Conservation (phyloP, 1,139 yeast genomes). For the Dujonia santamariae region DNA sequence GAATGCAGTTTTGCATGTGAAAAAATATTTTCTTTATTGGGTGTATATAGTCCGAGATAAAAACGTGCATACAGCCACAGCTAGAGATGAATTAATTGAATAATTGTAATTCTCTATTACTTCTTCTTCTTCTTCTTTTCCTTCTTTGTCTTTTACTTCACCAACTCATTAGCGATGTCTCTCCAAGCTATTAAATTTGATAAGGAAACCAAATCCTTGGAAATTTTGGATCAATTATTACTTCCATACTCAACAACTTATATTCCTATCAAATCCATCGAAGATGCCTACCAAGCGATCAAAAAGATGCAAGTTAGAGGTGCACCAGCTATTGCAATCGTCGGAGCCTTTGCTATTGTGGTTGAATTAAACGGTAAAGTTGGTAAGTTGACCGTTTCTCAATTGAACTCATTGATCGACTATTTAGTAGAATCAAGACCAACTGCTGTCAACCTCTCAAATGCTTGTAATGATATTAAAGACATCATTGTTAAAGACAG, state of each 20-base stretch:
- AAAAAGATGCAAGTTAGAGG: constrained; percentile 94
- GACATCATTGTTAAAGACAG: constrained; percentile 29
- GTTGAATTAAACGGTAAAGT: constrained; percentile 30
- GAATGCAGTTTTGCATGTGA: too few relatives aligned
- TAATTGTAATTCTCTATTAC: too few relatives aligned
- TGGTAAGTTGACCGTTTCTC: constrained; percentile 14
- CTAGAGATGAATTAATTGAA: too few relatives aligned
- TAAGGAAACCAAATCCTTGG: constrained; percentile 40
- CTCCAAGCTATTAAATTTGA: constrained; percentile 73
- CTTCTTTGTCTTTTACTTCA: too few relatives aligned
- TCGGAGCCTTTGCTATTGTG: constrained; percentile 82
- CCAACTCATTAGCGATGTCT: too few relatives aligned
- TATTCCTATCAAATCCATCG: constrained; percentile 53
- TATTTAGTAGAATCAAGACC: constrained; percentile 79
- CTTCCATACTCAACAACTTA: constrained; percentile 79
- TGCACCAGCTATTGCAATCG: constrained; percentile 97
- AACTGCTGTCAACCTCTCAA: constrained; percentile 89
- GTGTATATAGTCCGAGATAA: too few relatives aligned
- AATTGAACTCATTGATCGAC: constrained; percentile 50
- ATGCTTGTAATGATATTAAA: constrained; percentile 66
- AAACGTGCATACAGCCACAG: too few relatives aligned
- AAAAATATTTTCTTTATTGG: too few relatives aligned
- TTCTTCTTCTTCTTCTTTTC: too few relatives aligned
- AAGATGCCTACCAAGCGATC: constrained; percentile 79
- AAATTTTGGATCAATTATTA: constrained; percentile 74